Evolutionary conservation across 2,329 filamentous ascomycete species (phyloP).

Genomic region (Teratosphaeria gauchensis): DNA sequence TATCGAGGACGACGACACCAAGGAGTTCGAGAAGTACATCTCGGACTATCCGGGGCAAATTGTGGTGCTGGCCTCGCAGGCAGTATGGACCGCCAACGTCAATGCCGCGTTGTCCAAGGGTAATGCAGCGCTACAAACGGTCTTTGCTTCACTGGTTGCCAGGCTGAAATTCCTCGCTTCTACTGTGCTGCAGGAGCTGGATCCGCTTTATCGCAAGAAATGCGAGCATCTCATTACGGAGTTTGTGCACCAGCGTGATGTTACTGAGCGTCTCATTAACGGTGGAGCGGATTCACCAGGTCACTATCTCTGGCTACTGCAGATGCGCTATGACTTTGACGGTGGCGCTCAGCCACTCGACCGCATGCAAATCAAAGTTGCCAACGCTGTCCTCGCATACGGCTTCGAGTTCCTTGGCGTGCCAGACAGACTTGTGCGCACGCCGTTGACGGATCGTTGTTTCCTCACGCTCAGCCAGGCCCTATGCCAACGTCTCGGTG

Average conservation of each 20-base stretch:
- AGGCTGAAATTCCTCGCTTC: constrained; percentile 77
- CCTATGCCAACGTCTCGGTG: constrained; percentile 85
- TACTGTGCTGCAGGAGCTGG: constrained; percentile 82
- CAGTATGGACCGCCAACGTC: constrained; percentile 83
- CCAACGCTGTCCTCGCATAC: constrained; percentile 89
- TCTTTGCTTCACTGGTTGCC: constrained; percentile 76
- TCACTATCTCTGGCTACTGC: constrained; percentile 86
- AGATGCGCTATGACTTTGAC: constrained; percentile 92
- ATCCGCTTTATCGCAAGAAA: constrained; percentile 81
- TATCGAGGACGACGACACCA: constrained; percentile 58
- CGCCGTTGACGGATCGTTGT: constrained; percentile 92
- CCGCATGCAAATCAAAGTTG: constrained; percentile 87
- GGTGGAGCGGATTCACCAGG: constrained; percentile 63
- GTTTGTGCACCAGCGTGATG: constrained; percentile 93
- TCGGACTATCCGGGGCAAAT: constrained; percentile 82
- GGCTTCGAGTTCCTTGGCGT: constrained; percentile 98
- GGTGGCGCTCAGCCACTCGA: constrained; percentile 71
- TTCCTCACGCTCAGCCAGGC: constrained; percentile 97
- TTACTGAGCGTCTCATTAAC: constrained; percentile 75
- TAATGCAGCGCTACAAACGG: constrained; percentile 55
- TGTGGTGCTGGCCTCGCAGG: constrained; percentile 88
- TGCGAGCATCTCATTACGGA: constrained; percentile 98
- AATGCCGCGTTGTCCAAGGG: constrained; percentile 65
- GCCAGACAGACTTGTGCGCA: constrained; percentile 89
- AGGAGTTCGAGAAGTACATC: constrained; percentile 70